Base-by-base conservation (phyloP, 352 stramenopile species). In the Phytophthora lateralis region DNA sequence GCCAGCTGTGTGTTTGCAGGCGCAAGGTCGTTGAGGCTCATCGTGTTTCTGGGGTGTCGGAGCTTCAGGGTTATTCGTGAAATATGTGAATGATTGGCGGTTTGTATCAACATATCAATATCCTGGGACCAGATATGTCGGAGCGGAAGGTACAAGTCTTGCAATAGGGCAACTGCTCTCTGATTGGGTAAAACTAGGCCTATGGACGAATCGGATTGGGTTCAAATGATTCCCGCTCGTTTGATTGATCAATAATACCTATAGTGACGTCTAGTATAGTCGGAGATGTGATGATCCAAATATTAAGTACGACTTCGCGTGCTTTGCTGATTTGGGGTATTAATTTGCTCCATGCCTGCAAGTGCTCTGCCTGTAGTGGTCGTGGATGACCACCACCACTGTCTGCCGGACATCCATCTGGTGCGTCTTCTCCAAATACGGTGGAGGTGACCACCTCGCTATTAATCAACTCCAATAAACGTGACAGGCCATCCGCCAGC, bases 381-480 rank as follows among this genome's bases (percentile, higher is more conserved):
- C 35, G 83, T 85, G 12, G 84, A 93, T 54, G 86, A 95, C 62
- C 85, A 94, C 55, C 82, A 94, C 59, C 81, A 94, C 60, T 80
- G 88, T 18, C 73, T 94, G 17, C 70, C 73, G 0, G 84, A 81
- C 41, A 86, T 95, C 44, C 86, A 95, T 44, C 46, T 87, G 47
- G 85, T 81, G 38, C 18, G 38, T 60, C 83, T 80, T 42, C 17
- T 26, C 55, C 3, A 42, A 15, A 21, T 80, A 51, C 18, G 42
- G 24, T 38, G 11, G 11, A 48, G 27, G 15, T 42, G 7, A 3
- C 11, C 7, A 26, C 12, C 27, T 21, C 10, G 18, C 15, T 24
- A 24, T 24, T 24, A 26, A 5, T 50, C 51, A 29, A 41, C 15
- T 24, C 11, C 46, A 24, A 4, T 60, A 7, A 37, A 55, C 27